phyloP scores from a whole-genome alignment of 2,329 filamentous ascomycete species.

The Myriangium duriaei region DNA sequence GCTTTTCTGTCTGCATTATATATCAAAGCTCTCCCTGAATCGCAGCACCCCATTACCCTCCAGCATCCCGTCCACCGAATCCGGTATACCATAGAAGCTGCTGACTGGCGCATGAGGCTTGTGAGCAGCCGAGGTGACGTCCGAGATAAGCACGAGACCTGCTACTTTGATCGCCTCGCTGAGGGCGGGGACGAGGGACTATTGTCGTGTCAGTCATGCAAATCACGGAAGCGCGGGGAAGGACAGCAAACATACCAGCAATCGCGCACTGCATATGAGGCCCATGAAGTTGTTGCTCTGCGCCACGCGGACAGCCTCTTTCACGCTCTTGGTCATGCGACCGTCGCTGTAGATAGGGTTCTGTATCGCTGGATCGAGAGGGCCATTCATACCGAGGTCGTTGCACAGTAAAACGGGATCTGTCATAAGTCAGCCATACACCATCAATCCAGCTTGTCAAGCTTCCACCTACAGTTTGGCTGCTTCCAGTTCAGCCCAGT shows the following conservation, averaged over 20 bases:
- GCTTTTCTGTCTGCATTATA: too few species aligned
- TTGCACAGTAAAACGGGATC: slow-evolving; percentile 92
- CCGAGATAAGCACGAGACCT: slow-evolving; percentile 80
- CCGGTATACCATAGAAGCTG: slow-evolving; percentile 51
- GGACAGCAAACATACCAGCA: slow-evolving; percentile 54
- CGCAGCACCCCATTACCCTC: slow-evolving; percentile 75
- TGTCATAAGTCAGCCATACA: slow-evolving; percentile 20
- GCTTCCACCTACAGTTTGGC: slow-evolving; percentile 60
- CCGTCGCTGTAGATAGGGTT: slow-evolving; percentile 41
- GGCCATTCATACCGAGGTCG: slow-evolving; percentile 44
- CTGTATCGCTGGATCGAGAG: slow-evolving; percentile 3
- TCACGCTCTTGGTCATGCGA: slow-evolving; percentile 69
- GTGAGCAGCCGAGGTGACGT: slow-evolving; percentile 44
- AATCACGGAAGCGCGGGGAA: slow-evolving; percentile 6
- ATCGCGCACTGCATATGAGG: slow-evolving; percentile 72
- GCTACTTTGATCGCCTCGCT: slow-evolving; percentile 91
- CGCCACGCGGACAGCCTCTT: slow-evolving; percentile 85
- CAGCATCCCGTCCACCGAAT: slow-evolving; percentile 78
- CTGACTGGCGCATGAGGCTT: slow-evolving; percentile 26
- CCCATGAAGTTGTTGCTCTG: slow-evolving; percentile 98
- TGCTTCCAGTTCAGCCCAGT: slow-evolving; percentile 98
- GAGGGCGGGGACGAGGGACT: slow-evolving; percentile 88
- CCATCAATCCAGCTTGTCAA: background rate
- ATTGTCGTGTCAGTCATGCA: too few species aligned
- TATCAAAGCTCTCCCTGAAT: slow-evolving; percentile 77